Evolutionary conservation across 768 basidiomycete genomes (phyloP), one percentile per base, ranked within the genome.

Genomic region (Dentipellis sp.): DNA sequence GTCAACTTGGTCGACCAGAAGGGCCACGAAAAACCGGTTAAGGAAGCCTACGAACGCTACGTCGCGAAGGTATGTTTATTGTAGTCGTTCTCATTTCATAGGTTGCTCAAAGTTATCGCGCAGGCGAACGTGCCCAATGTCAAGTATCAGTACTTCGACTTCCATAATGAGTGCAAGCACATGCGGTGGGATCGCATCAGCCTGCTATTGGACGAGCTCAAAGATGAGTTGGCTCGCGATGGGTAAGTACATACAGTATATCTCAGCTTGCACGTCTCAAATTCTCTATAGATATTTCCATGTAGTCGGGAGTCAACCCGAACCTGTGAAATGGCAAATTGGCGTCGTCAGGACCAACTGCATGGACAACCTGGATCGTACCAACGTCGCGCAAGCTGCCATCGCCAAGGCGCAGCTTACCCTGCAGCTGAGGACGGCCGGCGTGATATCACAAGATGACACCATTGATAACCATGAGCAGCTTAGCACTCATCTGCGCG

Each of bases 291-390:
- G 93, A 10, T 93, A 90, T 69, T 97, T 93, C 74, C 83, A 86
- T 55, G 69, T 88, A 35, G 80, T 86, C 51, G 67, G 78, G 36
- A 66, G 70, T 11, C 68, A 73, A 22, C 57, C 71, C 4, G 71
- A 73, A 23, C 81, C 82, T 0, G 69, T 81, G 21, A 75, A 73
- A 56, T 69, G 77, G 37, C 97, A 99, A 66, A 75, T 66, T 19
- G 94, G 94, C 17, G 78, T 82, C 49, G 82, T 97, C 45, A 81
- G 97, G 47, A 94, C 94, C 8, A 99, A 98, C 68, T 98, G 97
- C 71, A 97, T 97, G 97, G 95, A 97, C 68, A 88, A 86, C 64
- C 74, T 97, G 57, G 97, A 99, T 67, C 82, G 97, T 51, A 99
- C 97, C 48, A 98, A 98, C 68, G 95, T 99, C 45, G 88, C 93